These are phyloP conservation scores for Alternaria novae-zelandiae DNA, from an alignment of 2,329 filamentous ascomycete genomes.

Conservation along the genomic window DNA sequence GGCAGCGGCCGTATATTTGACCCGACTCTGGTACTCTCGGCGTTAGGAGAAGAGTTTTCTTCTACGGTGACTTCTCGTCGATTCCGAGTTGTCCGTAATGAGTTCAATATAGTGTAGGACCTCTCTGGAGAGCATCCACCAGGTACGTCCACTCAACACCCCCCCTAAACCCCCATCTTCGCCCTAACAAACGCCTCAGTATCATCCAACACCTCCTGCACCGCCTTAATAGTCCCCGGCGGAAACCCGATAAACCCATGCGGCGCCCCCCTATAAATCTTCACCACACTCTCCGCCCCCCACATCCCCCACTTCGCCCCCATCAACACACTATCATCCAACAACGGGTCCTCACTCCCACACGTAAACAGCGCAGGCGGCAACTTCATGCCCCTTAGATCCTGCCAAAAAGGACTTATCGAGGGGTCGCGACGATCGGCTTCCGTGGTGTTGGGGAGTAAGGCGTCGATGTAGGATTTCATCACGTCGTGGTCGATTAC, in stretches of 20 bases:
- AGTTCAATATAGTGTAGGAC: not conserved
- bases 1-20: not conserved
- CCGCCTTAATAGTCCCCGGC: conserved; percentile 42
- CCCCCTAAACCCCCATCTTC: conserved; percentile 21
- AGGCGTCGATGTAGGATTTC: conserved; percentile 54
- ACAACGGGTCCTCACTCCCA: conserved; percentile 61
- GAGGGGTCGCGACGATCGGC: conserved; percentile 53
- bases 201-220: conserved; percentile 49
- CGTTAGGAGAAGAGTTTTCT: too few species aligned
- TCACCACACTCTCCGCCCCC: conserved; percentile 59
- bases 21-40: too few species aligned
- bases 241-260: conserved; percentile 60
- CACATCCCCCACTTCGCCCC: conserved; percentile 60
- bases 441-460: conserved; percentile 52
- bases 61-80: too few species aligned
- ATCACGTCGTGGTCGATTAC: conserved; percentile 58
- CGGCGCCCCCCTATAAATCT: conserved; percentile 61
- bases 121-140: rapidly evolving
- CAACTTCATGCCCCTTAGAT: conserved; percentile 49
- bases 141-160: not conserved
- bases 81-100: too few species aligned
- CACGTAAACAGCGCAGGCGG: conserved; percentile 62
- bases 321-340: conserved; percentile 63
- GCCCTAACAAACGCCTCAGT: conserved; percentile 49
- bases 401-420: conserved; percentile 59